Evolutionary conservation across 495 filamentous ascomycete genomes (phyloP).

Genomic region (Neurospora sp.): DNA sequence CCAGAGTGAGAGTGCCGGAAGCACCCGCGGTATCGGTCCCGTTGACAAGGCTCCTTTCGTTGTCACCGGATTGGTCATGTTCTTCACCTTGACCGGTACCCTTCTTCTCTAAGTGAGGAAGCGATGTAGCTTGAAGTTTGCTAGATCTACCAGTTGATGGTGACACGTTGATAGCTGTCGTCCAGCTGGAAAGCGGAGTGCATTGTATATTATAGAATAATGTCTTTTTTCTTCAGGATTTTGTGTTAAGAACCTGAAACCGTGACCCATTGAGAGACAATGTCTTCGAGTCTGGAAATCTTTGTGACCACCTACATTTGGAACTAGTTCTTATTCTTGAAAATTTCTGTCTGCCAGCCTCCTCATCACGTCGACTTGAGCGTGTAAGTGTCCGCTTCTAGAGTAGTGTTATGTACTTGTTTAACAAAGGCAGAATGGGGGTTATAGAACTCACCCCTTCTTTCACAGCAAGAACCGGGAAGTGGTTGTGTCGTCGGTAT

Average conservation of each 20-base stretch:
- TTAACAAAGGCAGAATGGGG: background rate
- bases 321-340: background rate
- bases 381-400: background rate
- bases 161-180: background rate
- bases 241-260: background rate
- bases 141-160: background rate
- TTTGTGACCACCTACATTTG: background rate
- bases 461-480: background rate
- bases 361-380: background rate
- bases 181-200: background rate
- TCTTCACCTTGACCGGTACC: slow-evolving; percentile 56
- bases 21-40: slow-evolving; percentile 26
- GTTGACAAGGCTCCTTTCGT: slow-evolving; percentile 46
- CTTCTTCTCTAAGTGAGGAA: slow-evolving; percentile 42
- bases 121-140: background rate
- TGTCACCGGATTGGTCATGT: slow-evolving; percentile 42
- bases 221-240: background rate
- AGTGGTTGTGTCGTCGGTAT: background rate
- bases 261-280: background rate
- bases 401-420: background rate
- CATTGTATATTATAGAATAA: background rate
- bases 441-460: background rate
- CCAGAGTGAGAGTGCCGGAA: slow-evolving; percentile 25
- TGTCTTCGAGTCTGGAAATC: background rate
- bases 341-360: background rate